phyloP scores from a whole-genome alignment of 495 filamentous ascomycete genomes.

The Umbilicaria muhlenbergii region DNA sequence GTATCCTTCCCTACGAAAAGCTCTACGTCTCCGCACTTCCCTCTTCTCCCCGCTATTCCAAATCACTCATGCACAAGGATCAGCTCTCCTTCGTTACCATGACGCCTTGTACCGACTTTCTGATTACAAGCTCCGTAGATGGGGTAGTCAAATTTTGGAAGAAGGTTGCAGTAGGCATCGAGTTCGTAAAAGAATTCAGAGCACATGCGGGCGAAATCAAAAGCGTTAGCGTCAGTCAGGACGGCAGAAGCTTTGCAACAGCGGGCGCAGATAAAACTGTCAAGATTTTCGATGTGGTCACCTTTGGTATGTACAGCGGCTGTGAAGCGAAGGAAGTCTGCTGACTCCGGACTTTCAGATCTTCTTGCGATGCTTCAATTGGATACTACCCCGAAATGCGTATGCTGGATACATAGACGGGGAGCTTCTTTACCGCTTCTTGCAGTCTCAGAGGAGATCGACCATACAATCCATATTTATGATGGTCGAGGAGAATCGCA shows the following conservation, averaged over 20 bases:
- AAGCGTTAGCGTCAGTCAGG: conserved; percentile 66
- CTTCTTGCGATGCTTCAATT: conserved; percentile 65
- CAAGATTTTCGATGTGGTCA: conserved; percentile 93
- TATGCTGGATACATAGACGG: conserved; percentile 87
- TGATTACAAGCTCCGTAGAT: conserved; percentile 85
- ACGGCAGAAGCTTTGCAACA: conserved; percentile 89
- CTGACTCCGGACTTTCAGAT: conserved; percentile 32
- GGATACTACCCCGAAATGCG: conserved; percentile 54
- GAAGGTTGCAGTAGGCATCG: conserved; percentile 76
- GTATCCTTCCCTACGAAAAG: conserved; percentile 85
- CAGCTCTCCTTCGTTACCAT: conserved; percentile 74
- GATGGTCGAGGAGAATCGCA: conserved; percentile 77
- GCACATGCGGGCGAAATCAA: conserved; percentile 78
- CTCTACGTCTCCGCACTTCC: conserved; percentile 86
- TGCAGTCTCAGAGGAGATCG: conserved; percentile 71
- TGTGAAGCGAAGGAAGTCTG: background rate
- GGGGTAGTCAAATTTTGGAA: conserved; percentile 99
- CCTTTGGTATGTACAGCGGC: conserved; percentile 44
- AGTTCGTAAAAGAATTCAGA: conserved; percentile 96
- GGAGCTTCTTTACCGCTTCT: conserved; percentile 78
- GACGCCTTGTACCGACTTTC: conserved; percentile 79
- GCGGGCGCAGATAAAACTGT: conserved; percentile 74
- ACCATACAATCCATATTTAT: conserved; percentile 59
- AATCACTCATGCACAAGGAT: conserved; percentile 97
- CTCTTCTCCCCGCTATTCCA: conserved; percentile 69